Conservation (phyloP, 2,329 filamentous ascomycete genomes). For the Thelonectria blattea region DNA sequence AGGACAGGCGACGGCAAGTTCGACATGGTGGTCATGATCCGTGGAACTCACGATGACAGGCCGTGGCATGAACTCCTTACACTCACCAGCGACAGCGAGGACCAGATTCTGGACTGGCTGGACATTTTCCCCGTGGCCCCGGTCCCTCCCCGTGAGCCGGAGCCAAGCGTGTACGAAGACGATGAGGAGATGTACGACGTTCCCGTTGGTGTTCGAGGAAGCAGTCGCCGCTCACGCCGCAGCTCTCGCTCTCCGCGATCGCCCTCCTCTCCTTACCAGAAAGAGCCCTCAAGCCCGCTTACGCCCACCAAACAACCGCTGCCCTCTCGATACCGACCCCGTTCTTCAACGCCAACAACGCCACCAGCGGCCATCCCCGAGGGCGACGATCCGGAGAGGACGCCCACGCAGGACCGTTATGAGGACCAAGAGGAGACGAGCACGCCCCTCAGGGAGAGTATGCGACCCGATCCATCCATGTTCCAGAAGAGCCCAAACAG, state of each 20-base stretch:
- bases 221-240: conserved; percentile 32
- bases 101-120: conserved; percentile 85
- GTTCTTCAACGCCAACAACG: conserved; percentile 32
- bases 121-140: conserved; percentile 70
- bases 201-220: conserved; percentile 41
- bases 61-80: conserved; percentile 87
- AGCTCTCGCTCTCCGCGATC: conserved; percentile 28
- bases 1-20: conserved; percentile 72
- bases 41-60: conserved; percentile 67
- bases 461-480: conserved; percentile 47
- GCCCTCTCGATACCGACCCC: conserved; percentile 37
- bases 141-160: conserved; percentile 51
- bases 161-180: conserved; percentile 43
- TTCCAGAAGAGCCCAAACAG: conserved; percentile 43
- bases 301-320: conserved; percentile 41
- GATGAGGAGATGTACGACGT: conserved; percentile 40
- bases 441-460: conserved; percentile 44
- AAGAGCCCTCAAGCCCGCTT: conserved; percentile 38
- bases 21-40: conserved; percentile 86
- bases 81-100: conserved; percentile 77
- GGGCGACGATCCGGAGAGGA: conserved; percentile 40
- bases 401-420: conserved; percentile 45
- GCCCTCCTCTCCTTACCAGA: conserved; percentile 16
- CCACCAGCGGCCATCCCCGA: conserved; percentile 36
- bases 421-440: conserved; percentile 36